Conservation (phyloP, 1,284 basidiomycete genomes). For the Cutaneotrichosporon cavernicola region DNA sequence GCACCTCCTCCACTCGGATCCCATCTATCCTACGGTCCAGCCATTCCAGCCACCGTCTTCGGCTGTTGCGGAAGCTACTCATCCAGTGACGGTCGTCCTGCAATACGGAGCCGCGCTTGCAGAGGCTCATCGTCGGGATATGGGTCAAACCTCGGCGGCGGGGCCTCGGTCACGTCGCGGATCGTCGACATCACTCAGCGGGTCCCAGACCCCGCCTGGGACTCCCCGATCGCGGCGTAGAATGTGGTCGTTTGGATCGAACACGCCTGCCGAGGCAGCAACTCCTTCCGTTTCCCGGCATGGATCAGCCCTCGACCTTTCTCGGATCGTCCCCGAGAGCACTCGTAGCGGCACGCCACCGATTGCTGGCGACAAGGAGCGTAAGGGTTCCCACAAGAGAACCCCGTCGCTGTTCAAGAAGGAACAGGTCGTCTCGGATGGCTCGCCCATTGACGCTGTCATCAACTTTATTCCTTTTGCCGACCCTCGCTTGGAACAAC, state of each 20-base stretch:
- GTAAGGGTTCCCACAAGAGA: slow-evolving; percentile 5
- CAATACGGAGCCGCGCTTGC: slow-evolving; percentile 32
- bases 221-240: slow-evolving; percentile 9
- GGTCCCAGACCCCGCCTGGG: slow-evolving; percentile 14
- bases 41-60: slow-evolving; percentile 28
- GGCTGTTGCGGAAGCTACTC: slow-evolving; percentile 14
- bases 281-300: slow-evolving; percentile 14
- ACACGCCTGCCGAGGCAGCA: not conserved
- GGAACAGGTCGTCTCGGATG: slow-evolving; percentile 9
- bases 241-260: slow-evolving; percentile 8
- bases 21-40: slow-evolving; percentile 41
- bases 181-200: slow-evolving; percentile 19
- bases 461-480: slow-evolving; percentile 42
- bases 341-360: slow-evolving; percentile 5
- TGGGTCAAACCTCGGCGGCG: not conserved
- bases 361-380: slow-evolving; percentile 4
- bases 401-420: slow-evolving; percentile 17
- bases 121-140: slow-evolving; percentile 25
- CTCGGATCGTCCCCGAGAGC: slow-evolving; percentile 3
- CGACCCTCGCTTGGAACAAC: slow-evolving; percentile 18
- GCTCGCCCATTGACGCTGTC: slow-evolving; percentile 38
- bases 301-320: slow-evolving; percentile 15
- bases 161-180: slow-evolving; percentile 19
- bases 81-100: slow-evolving; percentile 32
- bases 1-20: slow-evolving; percentile 28